Percentiles rank a stretch among this genome's conserved stretches.
Conservation (phyloP, 805 yeast species). For the Barnettozyma siamensis region DNA sequence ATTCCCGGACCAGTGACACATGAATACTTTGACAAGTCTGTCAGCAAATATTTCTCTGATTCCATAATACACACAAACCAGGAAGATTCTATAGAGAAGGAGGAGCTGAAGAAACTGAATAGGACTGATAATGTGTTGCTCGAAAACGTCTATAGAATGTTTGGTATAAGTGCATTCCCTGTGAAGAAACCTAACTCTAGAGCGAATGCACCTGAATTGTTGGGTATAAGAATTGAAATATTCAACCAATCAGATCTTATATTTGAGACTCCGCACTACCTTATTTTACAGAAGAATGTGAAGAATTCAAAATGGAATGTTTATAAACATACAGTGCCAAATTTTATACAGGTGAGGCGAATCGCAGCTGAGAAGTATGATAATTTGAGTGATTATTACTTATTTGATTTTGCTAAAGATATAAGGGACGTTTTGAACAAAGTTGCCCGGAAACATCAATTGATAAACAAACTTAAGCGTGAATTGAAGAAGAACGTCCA, state of each 20-base stretch:
- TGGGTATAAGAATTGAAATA: constrained; percentile 36
- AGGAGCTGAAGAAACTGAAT: not conserved
- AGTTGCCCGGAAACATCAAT: constrained; percentile 18
- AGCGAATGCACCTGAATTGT: constrained; percentile 15
- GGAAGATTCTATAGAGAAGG: not conserved
- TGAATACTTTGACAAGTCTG: constrained; percentile 24
- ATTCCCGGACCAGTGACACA: constrained; percentile 22
- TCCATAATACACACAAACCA: not conserved
- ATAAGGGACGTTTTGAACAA: constrained; percentile 14
- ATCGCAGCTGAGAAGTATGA: constrained; percentile 15
- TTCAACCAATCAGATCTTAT: constrained; percentile 23
- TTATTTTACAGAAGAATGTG: constrained; percentile 26
- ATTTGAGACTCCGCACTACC: constrained; percentile 32
- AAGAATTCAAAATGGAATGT: constrained; percentile 28
- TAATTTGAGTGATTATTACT: constrained; percentile 11
- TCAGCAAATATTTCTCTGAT: constrained; percentile 17
- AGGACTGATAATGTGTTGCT: constrained; percentile 19
- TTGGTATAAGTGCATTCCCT: constrained; percentile 37
- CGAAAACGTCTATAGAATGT: constrained; percentile 32
- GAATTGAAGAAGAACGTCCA: constrained; percentile 7
- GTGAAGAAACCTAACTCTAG: constrained; percentile 30
- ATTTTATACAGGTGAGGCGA: constrained; percentile 15
- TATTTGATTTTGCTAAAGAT: constrained; percentile 12
- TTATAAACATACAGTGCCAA: constrained; percentile 34
- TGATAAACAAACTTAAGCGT: constrained; percentile 11